Base-by-base conservation (phyloP, 73 alveolate species). In the Paramecium sonneborni region DNA sequence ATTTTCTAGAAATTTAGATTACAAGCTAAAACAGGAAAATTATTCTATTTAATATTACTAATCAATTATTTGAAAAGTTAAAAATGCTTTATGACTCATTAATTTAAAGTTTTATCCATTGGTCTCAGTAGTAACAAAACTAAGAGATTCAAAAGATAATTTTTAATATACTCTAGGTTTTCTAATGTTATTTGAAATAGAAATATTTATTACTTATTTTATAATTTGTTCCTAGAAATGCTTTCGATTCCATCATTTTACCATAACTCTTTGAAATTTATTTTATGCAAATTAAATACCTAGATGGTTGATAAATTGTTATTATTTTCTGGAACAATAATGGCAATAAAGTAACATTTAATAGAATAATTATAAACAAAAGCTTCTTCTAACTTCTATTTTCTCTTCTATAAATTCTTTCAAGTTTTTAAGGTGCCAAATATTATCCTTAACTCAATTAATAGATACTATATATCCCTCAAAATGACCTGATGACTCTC, bases 401-500 rank as follows among this genome's bases (percentile, higher is more conserved):
- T 10, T 94, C 93, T 91, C 97, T 94, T 39, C 57, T 69, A 39
- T 95, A 95, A 10, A 92, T 85, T 85, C 87, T 94, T 92, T 98
- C 99, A 24, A 98, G 48, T 91, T 96, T 98, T 85, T 97, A 99
- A 9, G 99, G 99, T 7, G 99, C 98, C 34, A 98, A 96, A 92
- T 96, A 96, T 76, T 97, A 99, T 38, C 99, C 99, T 85, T 97
- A 95, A 14, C 96, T 93, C 39, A 97, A 95, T 84, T 97, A 96
- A 85, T 97, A 97, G 68, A 97, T 96, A 93, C 96, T 95, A 79
- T 92, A 92, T 20, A 97, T 15, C 2, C 96, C 68, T 2, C 96
- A 98, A 76, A 85, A 57, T 21, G 86, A 92, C 7, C 88, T 82
- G n/a, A 94, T 38, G 20, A 92, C 76, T 3, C 98, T 98, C 12